Evolutionary conservation across 2,329 filamentous ascomycete species (phyloP).

Genomic region (Aspergillus chevalieri): DNA sequence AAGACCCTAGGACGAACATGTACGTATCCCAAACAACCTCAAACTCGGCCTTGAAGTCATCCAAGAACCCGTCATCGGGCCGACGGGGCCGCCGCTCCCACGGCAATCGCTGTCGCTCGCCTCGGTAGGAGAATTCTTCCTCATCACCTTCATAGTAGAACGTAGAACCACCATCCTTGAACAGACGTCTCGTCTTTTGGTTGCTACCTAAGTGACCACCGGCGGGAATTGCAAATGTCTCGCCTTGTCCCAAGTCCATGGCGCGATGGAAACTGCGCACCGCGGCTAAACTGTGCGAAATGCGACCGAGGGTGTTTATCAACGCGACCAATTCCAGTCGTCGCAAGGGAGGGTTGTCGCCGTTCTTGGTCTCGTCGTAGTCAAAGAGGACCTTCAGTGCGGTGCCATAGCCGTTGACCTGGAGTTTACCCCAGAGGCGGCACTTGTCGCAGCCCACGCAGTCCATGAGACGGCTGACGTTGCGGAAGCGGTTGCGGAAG

Average conservation of each 20-base stretch:
- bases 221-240: slow-evolving; percentile 23
- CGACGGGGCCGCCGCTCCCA: slow-evolving; percentile 26
- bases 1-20: slow-evolving; percentile 63
- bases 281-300: slow-evolving; percentile 72
- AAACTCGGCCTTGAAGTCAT: slow-evolving; percentile 60
- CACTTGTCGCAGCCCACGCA: slow-evolving; percentile 99
- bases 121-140: slow-evolving; percentile 38
- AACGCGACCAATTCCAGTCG: slow-evolving; percentile 90
- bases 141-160: slow-evolving; percentile 35
- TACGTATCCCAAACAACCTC: slow-evolving; percentile 56
- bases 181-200: slow-evolving; percentile 12
- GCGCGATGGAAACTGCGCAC: slow-evolving; percentile 63
- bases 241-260: slow-evolving; percentile 31
- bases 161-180: slow-evolving; percentile 29
- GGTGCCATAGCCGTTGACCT: slow-evolving; percentile 89
- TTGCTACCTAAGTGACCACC: slow-evolving; percentile 21
- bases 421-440: slow-evolving; percentile 93
- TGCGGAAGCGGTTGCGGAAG: slow-evolving; percentile 94
- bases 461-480: slow-evolving; percentile 95
- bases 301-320: slow-evolving; percentile 85
- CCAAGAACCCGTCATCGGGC: slow-evolving; percentile 43
- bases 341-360: slow-evolving; percentile 64
- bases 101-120: slow-evolving; percentile 23
- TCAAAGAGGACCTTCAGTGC: slow-evolving; percentile 95
- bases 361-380: slow-evolving; percentile 63